These are phyloP conservation scores for Pedinophyceae sp. DNA, from an alignment of 139 green algal genomes.

Conservation along the genomic window DNA sequence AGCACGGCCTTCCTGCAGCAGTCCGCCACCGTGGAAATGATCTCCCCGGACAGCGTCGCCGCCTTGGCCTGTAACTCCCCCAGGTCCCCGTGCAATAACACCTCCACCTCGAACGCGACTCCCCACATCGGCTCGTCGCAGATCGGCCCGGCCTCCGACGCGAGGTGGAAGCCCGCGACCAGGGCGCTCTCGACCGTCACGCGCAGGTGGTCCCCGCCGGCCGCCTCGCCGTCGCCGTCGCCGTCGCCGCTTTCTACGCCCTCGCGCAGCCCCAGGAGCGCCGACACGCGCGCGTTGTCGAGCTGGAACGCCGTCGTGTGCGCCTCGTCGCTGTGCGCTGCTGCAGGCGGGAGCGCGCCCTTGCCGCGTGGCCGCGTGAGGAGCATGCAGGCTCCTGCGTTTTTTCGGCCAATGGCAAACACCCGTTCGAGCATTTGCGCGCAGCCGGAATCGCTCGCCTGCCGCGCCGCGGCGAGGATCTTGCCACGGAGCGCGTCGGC, in stretches of 20 bases:
- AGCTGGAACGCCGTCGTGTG: not conserved
- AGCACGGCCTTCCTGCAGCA: conserved; percentile 61
- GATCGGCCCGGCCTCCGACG: conserved; percentile 65
- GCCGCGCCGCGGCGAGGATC: no score
- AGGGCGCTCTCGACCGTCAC: conserved; percentile 49
- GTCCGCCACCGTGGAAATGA: conserved; percentile 23
- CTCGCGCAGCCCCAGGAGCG: not conserved
- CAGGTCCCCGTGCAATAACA: not conserved
- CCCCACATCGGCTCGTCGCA: conserved; percentile 94
- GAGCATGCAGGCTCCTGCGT: not conserved
- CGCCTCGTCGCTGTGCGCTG: not conserved
- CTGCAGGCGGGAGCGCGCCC: not conserved
- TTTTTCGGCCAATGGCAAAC: no score
- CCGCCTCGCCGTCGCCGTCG: not conserved
- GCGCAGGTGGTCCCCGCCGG: not conserved
- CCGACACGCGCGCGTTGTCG: not conserved
- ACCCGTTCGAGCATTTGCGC: no score
- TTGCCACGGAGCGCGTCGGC: no score
- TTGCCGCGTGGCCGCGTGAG: not conserved
- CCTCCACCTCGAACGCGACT: conserved; percentile 61
- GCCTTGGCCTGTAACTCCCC: not conserved
- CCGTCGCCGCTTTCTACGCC: no score
- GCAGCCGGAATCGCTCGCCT: no score
- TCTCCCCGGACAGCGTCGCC: conserved; percentile 14
- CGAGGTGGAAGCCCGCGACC: conserved; percentile 77